A percentile compares a stretch with the other conserved stretches of the same genome.
phyloP scores from a whole-genome alignment of 225 moss, liverwort and hornwort species.

The Pleurozium schreberi region DNA sequence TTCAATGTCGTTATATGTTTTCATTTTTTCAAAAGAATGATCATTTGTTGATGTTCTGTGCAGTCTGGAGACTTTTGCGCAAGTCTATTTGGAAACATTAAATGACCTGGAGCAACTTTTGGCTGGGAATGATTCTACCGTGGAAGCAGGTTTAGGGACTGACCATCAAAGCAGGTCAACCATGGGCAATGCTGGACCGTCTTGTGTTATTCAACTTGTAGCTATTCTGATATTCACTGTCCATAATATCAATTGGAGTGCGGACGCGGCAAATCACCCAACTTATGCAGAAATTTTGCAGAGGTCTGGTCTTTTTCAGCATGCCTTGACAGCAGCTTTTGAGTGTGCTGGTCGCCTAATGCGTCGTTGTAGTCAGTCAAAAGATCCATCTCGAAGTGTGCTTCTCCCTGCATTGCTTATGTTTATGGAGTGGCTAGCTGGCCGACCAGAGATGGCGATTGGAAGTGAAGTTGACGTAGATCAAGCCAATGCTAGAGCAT shows the following conservation, averaged over 20 bases:
- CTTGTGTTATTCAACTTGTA: slow-evolving; percentile 71
- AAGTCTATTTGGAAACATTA: slow-evolving; percentile 78
- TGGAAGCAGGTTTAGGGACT: slow-evolving; percentile 68
- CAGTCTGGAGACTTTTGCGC: slow-evolving; percentile 90
- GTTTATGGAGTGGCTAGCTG: slow-evolving; percentile 97
- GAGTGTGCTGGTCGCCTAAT: slow-evolving; percentile 87
- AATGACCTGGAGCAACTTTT: slow-evolving; percentile 76
- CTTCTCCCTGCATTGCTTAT: slow-evolving; percentile 87
- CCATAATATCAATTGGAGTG: slow-evolving; percentile 83
- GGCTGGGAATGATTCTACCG: slow-evolving; percentile 51
- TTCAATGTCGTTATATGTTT: neutral
- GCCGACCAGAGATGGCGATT: slow-evolving; percentile 80
- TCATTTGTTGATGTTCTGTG: neutral
- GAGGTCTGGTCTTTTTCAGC: slow-evolving; percentile 82
- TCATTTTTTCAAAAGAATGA: neutral
- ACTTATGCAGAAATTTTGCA: slow-evolving; percentile 95
- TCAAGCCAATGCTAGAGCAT: slow-evolving; percentile 74
- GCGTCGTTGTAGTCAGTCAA: slow-evolving; percentile 70
- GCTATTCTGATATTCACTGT: slow-evolving; percentile 93
- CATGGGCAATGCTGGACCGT: slow-evolving; percentile 71
- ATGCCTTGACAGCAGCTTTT: slow-evolving; percentile 90
- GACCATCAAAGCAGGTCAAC: slow-evolving; percentile 72
- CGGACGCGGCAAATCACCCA: slow-evolving; percentile 67
- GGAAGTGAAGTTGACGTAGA: slow-evolving; percentile 82
- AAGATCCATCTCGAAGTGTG: slow-evolving; percentile 62